These are phyloP conservation scores for Allodekkera sacchari DNA, from an alignment of 805 yeast species.

Conservation along the genomic window DNA sequence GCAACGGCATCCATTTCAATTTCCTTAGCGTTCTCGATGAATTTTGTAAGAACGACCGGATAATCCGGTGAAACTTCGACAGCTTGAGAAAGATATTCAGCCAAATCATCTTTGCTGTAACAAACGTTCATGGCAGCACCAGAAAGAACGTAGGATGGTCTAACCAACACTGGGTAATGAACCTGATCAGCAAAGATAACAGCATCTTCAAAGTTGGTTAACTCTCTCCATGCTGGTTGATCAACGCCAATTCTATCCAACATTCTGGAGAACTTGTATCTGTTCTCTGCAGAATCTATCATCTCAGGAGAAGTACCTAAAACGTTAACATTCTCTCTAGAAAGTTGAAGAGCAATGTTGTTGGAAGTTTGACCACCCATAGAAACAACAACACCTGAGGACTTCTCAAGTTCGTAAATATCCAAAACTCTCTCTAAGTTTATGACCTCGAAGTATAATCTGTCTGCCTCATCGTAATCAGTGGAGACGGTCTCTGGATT, in stretches of 20 bases:
- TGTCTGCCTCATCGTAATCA: constrained; percentile 96
- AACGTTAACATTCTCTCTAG: constrained; percentile 90
- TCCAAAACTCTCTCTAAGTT: constrained; percentile 91
- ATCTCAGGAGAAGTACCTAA: constrained; percentile 96
- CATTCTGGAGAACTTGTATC: constrained; percentile 97
- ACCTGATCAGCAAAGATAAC: constrained; percentile 86
- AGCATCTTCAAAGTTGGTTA: constrained; percentile 88
- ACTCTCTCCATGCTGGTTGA: constrained; percentile 99
- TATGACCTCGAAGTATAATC: constrained; percentile 92
- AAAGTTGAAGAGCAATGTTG: constrained; percentile 87
- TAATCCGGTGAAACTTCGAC: constrained; percentile 96
- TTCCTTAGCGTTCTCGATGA: constrained; percentile 94
- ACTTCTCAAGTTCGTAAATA: constrained; percentile 85
- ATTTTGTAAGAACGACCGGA: constrained; percentile 96
- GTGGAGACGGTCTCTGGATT: constrained; percentile 99
- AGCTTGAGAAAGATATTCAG: constrained; percentile 82
- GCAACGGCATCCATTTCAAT: constrained; percentile 99
- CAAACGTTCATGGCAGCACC: constrained; percentile 99
- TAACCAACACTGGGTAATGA: constrained; percentile 88
- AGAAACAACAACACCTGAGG: constrained; percentile 87
- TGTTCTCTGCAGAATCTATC: constrained; percentile 97
- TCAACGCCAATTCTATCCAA: constrained; percentile 93
- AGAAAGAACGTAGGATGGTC: constrained; percentile 94
- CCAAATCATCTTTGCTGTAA: constrained; percentile 81
- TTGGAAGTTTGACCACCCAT: constrained; percentile 99